Evolutionary conservation across 169 alveolate genomes (phyloP).

Genomic region (Toxoplasma gondii): DNA sequence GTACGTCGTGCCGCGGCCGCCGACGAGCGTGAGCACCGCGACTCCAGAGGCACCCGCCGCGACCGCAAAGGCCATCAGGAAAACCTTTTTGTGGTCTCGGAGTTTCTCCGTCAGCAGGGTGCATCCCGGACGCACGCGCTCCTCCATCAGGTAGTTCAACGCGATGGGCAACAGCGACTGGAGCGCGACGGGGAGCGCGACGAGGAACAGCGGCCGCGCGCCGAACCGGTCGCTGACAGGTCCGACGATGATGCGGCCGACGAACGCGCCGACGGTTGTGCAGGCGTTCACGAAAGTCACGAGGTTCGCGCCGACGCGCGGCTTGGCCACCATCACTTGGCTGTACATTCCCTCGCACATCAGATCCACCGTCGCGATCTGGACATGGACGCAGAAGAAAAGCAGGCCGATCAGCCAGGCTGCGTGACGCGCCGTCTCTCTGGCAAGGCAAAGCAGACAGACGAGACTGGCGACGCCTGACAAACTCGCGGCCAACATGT

Average conservation of each 20-base stretch:
- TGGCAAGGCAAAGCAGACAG: background rate
- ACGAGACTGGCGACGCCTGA: background rate
- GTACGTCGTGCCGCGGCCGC: background rate
- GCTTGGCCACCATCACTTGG: constrained; percentile 25
- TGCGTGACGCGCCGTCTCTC: background rate
- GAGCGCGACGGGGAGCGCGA: constrained; percentile 58
- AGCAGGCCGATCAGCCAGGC: background rate
- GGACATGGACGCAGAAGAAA: background rate
- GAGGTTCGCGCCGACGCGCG: constrained; percentile 50
- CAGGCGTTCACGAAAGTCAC: constrained; percentile 44
- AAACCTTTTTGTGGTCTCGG: constrained; percentile 9
- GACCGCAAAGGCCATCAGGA: background rate
- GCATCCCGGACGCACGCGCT: background rate
- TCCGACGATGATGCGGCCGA: constrained; percentile 53
- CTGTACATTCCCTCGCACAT: constrained; percentile 60
- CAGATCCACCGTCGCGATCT: constrained; percentile 51
- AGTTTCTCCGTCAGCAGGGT: background rate
- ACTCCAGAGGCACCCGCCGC: constrained; percentile 23
- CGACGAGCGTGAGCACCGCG: background rate
- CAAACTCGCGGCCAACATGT: constrained; percentile 39
- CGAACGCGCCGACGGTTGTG: constrained; percentile 39
- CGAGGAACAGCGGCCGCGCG: constrained; percentile 8
- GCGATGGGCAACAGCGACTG: constrained; percentile 54
- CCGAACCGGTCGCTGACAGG: constrained; percentile 65
- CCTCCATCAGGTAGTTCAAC: constrained; percentile 44